A percentile compares a stretch with the other conserved stretches of the same genome.
Evolutionary conservation across 2,329 filamentous ascomycete species (phyloP).

Genomic region (Periconia digitata): DNA sequence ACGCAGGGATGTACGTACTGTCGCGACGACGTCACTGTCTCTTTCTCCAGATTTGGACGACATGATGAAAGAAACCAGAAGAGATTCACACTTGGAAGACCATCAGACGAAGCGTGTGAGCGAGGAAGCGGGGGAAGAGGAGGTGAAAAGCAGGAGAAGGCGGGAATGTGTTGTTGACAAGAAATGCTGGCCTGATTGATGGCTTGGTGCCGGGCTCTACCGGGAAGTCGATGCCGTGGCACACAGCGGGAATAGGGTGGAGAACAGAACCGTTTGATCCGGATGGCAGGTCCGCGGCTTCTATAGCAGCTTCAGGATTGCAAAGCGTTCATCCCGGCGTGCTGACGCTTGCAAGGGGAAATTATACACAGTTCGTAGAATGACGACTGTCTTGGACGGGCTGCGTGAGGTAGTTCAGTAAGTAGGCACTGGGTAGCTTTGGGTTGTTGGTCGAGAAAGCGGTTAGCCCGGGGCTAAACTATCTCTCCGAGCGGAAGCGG

Average conservation of each 20-base stretch:
- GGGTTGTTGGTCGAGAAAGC: no score
- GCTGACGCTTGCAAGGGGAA: no score
- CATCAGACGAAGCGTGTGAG: not conserved
- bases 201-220: not conserved
- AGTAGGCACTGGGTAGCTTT: no score
- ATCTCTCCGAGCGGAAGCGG: not conserved
- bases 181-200: not conserved
- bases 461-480: no score
- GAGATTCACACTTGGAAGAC: not conserved
- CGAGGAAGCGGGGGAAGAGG: not conserved
- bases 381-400: no score
- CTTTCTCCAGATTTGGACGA: constrained; percentile 64
- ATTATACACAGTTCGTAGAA: no score
- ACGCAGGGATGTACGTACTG: constrained; percentile 42
- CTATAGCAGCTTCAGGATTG: no score
- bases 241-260: not conserved
- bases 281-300: no score
- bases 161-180: not conserved
- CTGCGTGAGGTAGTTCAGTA: no score
- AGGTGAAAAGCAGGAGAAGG: not conserved
- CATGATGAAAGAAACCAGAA: constrained; percentile 44
- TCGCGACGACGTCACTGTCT: constrained; percentile 58
- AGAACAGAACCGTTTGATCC: no score
- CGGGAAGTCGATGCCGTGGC: not conserved
- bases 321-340: no score